Base-by-base conservation (phyloP, 2,329 filamentous ascomycete genomes). In the Neonectria neomacrospora region DNA sequence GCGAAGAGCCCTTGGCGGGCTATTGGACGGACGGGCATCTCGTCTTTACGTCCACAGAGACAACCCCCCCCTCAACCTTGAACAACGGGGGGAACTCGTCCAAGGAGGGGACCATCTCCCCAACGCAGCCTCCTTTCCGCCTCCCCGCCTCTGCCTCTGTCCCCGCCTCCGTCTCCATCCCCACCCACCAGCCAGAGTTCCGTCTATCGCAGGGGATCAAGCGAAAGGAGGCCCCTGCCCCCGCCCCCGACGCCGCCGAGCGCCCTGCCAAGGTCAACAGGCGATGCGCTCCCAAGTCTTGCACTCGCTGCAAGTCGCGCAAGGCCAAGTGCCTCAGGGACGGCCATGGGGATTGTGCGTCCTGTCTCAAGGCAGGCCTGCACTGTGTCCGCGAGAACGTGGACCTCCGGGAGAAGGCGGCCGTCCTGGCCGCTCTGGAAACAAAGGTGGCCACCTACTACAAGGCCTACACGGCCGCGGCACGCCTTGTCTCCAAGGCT, bases 261-360 rank as follows among this genome's bases (percentile, higher is more conserved):
- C 26, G 8, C 10, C 23, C 44, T 11, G 7, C n/a, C 44, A 47
- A 26, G 22, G 20, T 10, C 42, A 47, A n/a, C 11, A 44, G 22
- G 26, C 52, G 14, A 26, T 52, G 47, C 16, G 47, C 37, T 10
- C 39, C 37, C 5, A 42, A 52, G 18, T 34, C 55, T 11, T 58
- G 57, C 22, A 9, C 39, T 2, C 42, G 41, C 16, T 60, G 57
- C 12, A 60, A 22, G 42, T 16, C 16, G 1, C 57, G 57, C 39
- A 60, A 60, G 57, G n/a, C 34, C 8, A 54, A 41, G 51, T 60
- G 57, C 22, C 28, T 20, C 8, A 37, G 30, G n/a, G 30, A 39
- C 2, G 50, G 57, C 7, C 9, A 54, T 16, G 50, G 30, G 14
- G 47, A 41, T 23, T 60, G 57, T 41, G 23, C 6, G 9, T 14